These are phyloP conservation scores for Moniliella sp. DNA, from an alignment of 1,284 basidiomycete genomes.

Conservation along the genomic window DNA sequence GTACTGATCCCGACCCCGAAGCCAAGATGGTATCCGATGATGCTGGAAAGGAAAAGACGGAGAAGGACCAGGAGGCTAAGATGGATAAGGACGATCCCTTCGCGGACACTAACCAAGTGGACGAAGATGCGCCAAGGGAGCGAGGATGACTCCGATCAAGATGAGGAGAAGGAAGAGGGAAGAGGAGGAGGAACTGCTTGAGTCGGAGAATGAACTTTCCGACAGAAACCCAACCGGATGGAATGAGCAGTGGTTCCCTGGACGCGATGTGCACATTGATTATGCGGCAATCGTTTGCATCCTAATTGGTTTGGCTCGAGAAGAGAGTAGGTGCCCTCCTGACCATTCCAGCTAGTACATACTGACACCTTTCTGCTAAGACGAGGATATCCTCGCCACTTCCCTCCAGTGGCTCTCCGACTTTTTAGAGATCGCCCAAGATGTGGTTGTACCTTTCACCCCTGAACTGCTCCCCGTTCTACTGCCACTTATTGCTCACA, in stretches of 20 bases:
- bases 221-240: not conserved
- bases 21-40: too few species aligned
- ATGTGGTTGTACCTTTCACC: constrained; percentile 81
- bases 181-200: not conserved
- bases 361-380: constrained; percentile 4
- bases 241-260: constrained; percentile 50
- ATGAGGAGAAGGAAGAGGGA: constrained; percentile 32
- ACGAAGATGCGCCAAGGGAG: too few species aligned
- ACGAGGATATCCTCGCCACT: constrained; percentile 36
- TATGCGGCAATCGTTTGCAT: constrained; percentile 82
- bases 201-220: not conserved
- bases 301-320: constrained; percentile 39
- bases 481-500: constrained; percentile 78
- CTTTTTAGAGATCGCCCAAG: constrained; percentile 64
- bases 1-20: too few species aligned
- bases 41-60: too few species aligned
- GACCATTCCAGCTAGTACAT: not conserved
- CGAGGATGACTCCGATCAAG: constrained; percentile 34
- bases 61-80: too few species aligned
- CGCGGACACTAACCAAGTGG: too few species aligned
- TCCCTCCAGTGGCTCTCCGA: constrained; percentile 70
- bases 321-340: not conserved
- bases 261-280: constrained; percentile 75
- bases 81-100: too few species aligned
- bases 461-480: constrained; percentile 76